Evolutionary conservation across 345 rosid species (phyloP), one percentile per base, ranked within the genome.

Genomic region (Murraya paniculata): DNA sequence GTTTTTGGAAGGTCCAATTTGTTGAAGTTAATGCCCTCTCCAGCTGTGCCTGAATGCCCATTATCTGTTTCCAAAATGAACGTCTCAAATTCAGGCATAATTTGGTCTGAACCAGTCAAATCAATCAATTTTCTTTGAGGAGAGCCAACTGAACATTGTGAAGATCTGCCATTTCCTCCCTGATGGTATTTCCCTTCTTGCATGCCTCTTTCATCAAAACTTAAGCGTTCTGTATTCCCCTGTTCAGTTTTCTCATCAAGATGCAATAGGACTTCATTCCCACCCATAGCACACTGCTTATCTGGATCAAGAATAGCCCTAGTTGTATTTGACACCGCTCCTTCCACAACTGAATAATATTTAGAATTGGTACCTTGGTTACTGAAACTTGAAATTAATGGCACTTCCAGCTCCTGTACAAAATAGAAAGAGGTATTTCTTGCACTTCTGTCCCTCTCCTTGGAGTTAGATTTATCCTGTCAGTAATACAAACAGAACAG

Each of bases 21-120:
- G 53, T 85, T 91, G 72, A 89, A 83, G 76, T 82, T 78, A 70
- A 79, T 85, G 70, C 48, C 83, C 75, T 80, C 81, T 57, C 80
- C 85, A 58, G 80, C 74, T 6, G 58, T 64, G 78, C 72, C 70
- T 74, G 80, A 59, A 74, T 74, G 83, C 69, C 85, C 88, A 69
- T 76, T 77, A 75, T 83, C 88, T 45, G 89, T 77, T 78, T 85
- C 85, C 82, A 92, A 61, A 35, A 85, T 72, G 82, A 91, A 96
- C 19, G 91, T 85, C 85, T 94, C 97, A 71, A 89, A 77, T 60
- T 84, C 88, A 56, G 95, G 94, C 68, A 84, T 83, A 65, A 31
- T 68, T 77, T 88, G 87, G 71, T 86, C 86, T 30, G 80, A 61
- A 70, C 73, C 22, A 16, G 41, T 59, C 79, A 78, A 74, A 33